phyloP scores from a whole-genome alignment of 495 filamentous ascomycete species.

The Chaetomium fimeti region DNA sequence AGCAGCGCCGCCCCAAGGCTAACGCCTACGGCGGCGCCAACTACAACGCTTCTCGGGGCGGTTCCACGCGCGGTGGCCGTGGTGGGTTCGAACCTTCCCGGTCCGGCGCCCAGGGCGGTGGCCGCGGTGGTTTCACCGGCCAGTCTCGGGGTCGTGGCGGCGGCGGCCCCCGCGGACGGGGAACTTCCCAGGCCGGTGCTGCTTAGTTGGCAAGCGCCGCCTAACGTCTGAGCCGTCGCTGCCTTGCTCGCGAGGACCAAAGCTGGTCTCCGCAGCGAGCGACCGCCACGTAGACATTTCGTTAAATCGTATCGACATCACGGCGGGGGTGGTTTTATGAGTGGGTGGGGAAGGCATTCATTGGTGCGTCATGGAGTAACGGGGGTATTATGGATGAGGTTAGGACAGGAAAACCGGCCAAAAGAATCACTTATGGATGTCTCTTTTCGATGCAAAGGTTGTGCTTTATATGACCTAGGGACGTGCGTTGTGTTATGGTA shows the following conservation, averaged over 20 bases:
- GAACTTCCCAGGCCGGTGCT: constrained; percentile 38
- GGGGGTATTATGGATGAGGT: constrained; percentile 26
- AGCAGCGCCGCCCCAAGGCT: constrained; percentile 79
- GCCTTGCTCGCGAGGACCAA: neutral
- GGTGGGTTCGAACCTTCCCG: constrained; percentile 60
- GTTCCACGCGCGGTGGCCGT: constrained; percentile 61
- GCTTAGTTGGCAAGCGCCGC: constrained; percentile 30
- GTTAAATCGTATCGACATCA: constrained; percentile 16
- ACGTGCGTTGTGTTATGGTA: neutral
- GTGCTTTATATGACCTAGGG: neutral
- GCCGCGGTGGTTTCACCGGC: constrained; percentile 64
- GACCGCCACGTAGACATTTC: constrained; percentile 8
- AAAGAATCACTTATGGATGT: constrained; percentile 22
- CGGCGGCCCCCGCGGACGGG: constrained; percentile 52
- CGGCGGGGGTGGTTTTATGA: constrained; percentile 12
- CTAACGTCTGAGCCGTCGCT: constrained; percentile 8
- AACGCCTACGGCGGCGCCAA: constrained; percentile 63
- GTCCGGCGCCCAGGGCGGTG: constrained; percentile 58
- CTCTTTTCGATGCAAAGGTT: constrained; percentile 17
- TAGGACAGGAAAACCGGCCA: constrained; percentile 27
- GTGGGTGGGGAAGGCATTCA: constrained; percentile 23
- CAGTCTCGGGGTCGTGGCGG: constrained; percentile 57
- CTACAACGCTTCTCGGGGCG: constrained; percentile 61
- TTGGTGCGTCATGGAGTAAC: constrained; percentile 29
- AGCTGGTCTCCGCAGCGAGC: constrained; percentile 4